These are phyloP conservation scores for Lasiosphaeria ovina DNA, from an alignment of 495 filamentous ascomycete species.

Conservation along the genomic window DNA sequence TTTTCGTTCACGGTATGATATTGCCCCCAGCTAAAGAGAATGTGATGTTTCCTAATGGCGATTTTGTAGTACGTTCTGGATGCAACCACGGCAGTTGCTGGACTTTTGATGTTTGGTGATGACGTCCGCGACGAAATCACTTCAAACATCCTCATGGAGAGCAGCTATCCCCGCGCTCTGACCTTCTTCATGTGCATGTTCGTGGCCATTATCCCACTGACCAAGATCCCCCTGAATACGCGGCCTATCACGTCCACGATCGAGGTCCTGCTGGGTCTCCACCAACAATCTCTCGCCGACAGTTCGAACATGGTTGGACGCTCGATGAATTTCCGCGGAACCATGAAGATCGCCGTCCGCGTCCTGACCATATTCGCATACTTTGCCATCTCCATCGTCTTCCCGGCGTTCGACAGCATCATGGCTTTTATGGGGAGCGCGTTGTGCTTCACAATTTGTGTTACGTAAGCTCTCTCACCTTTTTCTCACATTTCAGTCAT, in stretches of 20 bases:
- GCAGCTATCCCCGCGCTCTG: conserved; percentile 71
- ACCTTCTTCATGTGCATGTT: conserved; percentile 77
- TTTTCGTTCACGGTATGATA: conserved; percentile 82
- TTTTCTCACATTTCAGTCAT: background rate
- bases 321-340: conserved; percentile 55
- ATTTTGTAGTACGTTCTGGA: conserved; percentile 69
- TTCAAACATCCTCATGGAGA: conserved; percentile 72
- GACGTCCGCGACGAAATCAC: conserved; percentile 83
- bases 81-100: conserved; percentile 72
- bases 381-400: conserved; percentile 63
- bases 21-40: background rate
- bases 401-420: conserved; percentile 87
- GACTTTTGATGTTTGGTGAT: conserved; percentile 92
- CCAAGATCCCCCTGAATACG: conserved; percentile 89
- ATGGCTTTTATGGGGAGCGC: conserved; percentile 91
- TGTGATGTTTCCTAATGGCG: background rate
- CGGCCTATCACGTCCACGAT: conserved; percentile 82
- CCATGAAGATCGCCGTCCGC: conserved; percentile 61
- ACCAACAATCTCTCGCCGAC: conserved; percentile 50
- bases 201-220: conserved; percentile 89
- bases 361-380: conserved; percentile 46
- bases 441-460: conserved; percentile 92
- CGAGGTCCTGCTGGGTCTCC: conserved; percentile 76
- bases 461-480: conserved; percentile 56
- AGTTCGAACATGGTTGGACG: conserved; percentile 48